Evolutionary conservation across 2,329 filamentous ascomycete species (phyloP), one percentile per base, ranked within the genome.

Genomic region (Diplodia corticola): DNA sequence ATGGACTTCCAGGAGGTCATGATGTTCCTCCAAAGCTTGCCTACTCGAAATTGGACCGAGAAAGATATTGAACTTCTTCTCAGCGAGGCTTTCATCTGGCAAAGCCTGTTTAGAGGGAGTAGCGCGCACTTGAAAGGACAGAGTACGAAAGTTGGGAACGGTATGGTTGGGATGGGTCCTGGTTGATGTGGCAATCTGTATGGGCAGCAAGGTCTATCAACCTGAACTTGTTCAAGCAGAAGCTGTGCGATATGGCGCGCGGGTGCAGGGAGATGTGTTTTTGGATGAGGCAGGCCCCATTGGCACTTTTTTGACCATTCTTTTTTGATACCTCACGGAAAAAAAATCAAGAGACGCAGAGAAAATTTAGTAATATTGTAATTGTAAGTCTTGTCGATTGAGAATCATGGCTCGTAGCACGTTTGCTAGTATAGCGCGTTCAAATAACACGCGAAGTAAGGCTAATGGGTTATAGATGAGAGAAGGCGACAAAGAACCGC

Each of bases 1-100:
- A 98, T 98, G 94, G 95, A 99, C 77, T 98, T 98, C 71, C 87
- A 98, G 81, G 94, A 97, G 78, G 90, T 97, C 67, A 97, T 99
- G 93, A 99, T 99, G 94, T 99, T 99, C 76, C 82, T 99, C 64
- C 95, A 99, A 80, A 91, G 92, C 51, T 82, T 99, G 66, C 95
- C 96, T 3, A 99, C 96, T 6, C 90, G 91, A 71, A 86, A 90
- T 64, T 99, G 95, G 95, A 97, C 92, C 1, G 95, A 97, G 76
- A 98, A 98, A 81, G 95, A 99, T 75, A 96, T 99, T 73, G 95
- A 98, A 78, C 85, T 99, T 67, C 83, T 99, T 64, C 84, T 99
- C 50, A 97, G 93, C 75, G 95, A 99, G 80, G 95, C 95, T 3
- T 99, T 95, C 73, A 97, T 99, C 70, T 99, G 95, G 96, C 93